Conservation (phyloP, 129 eudicot genomes). For the Arctium lappa region DNA sequence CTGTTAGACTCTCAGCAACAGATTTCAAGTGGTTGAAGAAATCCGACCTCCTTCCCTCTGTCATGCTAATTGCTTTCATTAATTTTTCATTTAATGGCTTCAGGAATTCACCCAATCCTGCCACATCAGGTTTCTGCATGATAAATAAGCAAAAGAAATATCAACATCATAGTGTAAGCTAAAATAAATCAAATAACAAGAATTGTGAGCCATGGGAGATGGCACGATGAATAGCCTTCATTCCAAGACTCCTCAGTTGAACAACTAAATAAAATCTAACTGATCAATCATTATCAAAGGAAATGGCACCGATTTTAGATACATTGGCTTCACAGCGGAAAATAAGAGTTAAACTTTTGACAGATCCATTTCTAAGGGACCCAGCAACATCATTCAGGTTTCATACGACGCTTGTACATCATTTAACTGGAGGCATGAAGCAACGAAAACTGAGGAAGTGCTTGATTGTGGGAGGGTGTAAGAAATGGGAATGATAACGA, state of each 20-base stretch:
- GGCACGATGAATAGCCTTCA: conserved; percentile 7
- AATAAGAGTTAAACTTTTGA: background rate
- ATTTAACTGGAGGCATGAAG: background rate
- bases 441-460: background rate
- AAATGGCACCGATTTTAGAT: background rate
- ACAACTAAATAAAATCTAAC: background rate
- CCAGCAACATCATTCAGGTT: conserved; percentile 7
- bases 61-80: conserved; percentile 66
- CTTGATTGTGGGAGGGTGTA: background rate
- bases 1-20: conserved; percentile 77
- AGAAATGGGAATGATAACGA: background rate
- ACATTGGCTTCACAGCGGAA: background rate
- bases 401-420: background rate
- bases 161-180: conserved; percentile 17
- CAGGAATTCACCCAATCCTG: conserved; percentile 77
- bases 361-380: background rate
- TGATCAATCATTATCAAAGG: background rate
- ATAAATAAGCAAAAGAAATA: background rate
- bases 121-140: conserved; percentile 88
- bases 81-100: conserved; percentile 84
- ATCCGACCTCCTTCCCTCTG: conserved; percentile 89
- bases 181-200: background rate
- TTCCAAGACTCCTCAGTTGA: background rate
- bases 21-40: conserved; percentile 75
- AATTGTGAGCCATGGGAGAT: background rate